Percentiles rank a stretch among this genome's conserved stretches.
These are phyloP conservation scores for Fragaria vesca DNA, from an alignment of 306 rosid species.

Conservation along the genomic window DNA sequence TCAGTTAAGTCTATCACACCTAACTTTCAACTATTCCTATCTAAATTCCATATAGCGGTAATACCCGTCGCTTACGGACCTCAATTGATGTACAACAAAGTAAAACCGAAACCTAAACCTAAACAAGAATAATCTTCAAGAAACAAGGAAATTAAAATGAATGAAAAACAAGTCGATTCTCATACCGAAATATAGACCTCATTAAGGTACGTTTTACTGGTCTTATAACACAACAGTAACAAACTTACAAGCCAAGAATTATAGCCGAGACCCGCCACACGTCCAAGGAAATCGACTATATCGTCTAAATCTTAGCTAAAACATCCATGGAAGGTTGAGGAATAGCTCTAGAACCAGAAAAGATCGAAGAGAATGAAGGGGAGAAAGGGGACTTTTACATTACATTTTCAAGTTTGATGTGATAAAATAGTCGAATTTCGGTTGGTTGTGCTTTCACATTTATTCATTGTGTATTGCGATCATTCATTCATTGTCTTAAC, in stretches of 20 bases:
- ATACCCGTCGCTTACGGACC: too few relatives aligned
- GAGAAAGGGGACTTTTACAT: not conserved
- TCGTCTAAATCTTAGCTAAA: not conserved
- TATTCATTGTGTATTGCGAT: not conserved
- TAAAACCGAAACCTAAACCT: too few relatives aligned
- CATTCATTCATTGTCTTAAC: not conserved
- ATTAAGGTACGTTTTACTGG: not conserved
- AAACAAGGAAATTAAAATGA: not conserved
- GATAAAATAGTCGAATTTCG: too few relatives aligned
- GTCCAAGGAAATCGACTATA: not conserved
- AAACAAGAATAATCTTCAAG: not conserved
- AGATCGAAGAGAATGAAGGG: slow-evolving; percentile 8
- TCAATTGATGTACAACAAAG: too few relatives aligned
- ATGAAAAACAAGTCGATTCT: not conserved
- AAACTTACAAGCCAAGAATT: not conserved
- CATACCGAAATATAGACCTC: not conserved
- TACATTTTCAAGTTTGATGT: not conserved
- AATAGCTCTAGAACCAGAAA: not conserved
- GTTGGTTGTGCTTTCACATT: not conserved
- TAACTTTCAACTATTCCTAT: too few relatives aligned
- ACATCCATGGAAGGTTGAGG: not conserved
- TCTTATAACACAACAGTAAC: not conserved
- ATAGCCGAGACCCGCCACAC: not conserved
- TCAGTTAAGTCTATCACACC: too few relatives aligned
- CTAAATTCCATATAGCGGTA: too few relatives aligned